phyloP scores from a whole-genome alignment of 805 yeast species.

The Metschnikowia baotianmanensis region DNA sequence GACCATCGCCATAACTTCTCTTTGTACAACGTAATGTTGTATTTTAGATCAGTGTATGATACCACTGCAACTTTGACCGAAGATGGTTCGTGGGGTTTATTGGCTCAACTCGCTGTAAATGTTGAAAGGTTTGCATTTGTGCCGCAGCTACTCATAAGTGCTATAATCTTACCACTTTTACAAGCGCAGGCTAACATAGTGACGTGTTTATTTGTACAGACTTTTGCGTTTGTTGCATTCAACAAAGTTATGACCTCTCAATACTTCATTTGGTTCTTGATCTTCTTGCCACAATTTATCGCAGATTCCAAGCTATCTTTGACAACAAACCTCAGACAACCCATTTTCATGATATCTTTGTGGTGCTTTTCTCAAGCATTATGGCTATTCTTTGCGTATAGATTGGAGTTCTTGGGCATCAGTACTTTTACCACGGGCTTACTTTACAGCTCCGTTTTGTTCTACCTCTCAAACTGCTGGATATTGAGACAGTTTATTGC shows the following conservation, averaged over 20 bases:
- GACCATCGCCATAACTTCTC: constrained; percentile 97
- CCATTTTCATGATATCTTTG: constrained; percentile 39
- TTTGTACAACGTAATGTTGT: constrained; percentile 72
- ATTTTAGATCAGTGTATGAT: constrained; percentile 50
- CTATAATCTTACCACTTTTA: constrained; percentile 53
- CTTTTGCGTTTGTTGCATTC: constrained; percentile 43
- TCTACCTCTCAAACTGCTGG: constrained; percentile 63
- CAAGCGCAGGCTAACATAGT: constrained; percentile 33
- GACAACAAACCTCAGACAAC: constrained; percentile 24
- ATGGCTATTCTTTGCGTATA: constrained; percentile 80
- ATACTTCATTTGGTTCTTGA: constrained; percentile 92
- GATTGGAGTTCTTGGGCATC: constrained; percentile 74
- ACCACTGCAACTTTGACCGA: background rate
- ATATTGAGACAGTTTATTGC: constrained; percentile 56
- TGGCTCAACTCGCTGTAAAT: constrained; percentile 12
- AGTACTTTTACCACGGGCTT: constrained; percentile 61
- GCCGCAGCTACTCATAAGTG: constrained; percentile 72
- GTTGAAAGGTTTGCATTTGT: constrained; percentile 67
- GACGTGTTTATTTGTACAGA: constrained; percentile 39
- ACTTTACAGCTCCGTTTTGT: constrained; percentile 51
- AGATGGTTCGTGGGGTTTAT: background rate
- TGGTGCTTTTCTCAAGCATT: constrained; percentile 74
- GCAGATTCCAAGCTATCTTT: constrained; percentile 40
- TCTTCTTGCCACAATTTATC: constrained; percentile 73
- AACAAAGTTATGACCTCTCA: constrained; percentile 82